Conservation (phyloP, 208 protist species). For the Leishmania tarentolae region DNA sequence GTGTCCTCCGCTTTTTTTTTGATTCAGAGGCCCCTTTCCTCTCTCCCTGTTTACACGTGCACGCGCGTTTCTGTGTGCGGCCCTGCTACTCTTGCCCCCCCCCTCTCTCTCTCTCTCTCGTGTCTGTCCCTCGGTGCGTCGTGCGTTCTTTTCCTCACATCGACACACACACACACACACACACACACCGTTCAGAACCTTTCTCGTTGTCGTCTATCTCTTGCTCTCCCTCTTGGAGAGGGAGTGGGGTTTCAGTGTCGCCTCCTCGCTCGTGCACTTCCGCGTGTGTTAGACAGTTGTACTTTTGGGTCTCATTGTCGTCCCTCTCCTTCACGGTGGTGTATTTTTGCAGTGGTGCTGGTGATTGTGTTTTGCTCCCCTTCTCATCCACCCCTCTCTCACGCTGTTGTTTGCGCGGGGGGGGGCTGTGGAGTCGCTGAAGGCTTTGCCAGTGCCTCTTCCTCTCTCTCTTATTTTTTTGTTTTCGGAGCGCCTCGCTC, state of each 20-base stretch:
- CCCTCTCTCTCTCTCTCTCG: neutral
- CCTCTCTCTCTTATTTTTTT: too few relatives aligned
- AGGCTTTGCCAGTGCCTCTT: too few relatives aligned
- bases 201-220: neutral
- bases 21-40: neutral
- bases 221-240: neutral
- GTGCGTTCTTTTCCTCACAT: neutral
- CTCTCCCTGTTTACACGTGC: neutral
- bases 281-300: neutral
- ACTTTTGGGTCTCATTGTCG: neutral
- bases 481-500: neutral
- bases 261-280: neutral
- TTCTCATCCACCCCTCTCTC: neutral
- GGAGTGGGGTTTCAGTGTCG: neutral
- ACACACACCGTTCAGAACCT: neutral
- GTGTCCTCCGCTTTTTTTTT: slow-evolving; percentile 1
- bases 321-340: too few relatives aligned
- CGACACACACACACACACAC: too few relatives aligned
- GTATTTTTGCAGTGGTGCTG: too few relatives aligned
- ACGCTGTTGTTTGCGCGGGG: too few relatives aligned
- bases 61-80: neutral
- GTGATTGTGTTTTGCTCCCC: neutral
- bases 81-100: neutral
- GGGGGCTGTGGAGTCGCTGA: too few relatives aligned
- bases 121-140: neutral